These are phyloP conservation scores for Trametes polyzona DNA, from an alignment of 1,284 basidiomycete species.

Conservation along the genomic window DNA sequence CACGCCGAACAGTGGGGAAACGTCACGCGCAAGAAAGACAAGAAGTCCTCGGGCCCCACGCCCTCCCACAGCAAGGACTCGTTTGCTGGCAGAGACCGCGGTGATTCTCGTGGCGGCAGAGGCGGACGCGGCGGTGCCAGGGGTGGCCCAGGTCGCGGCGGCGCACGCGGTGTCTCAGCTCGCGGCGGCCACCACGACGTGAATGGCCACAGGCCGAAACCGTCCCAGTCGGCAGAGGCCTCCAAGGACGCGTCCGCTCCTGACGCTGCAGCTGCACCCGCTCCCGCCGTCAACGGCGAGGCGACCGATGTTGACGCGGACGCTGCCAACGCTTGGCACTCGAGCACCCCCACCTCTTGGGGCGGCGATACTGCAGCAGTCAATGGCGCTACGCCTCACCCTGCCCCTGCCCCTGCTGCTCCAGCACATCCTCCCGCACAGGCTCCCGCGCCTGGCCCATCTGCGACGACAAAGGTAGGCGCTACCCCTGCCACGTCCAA, in stretches of 20 bases:
- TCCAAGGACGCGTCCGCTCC: constrained; percentile 23
- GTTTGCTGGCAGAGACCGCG: constrained; percentile 45
- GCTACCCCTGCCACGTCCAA: constrained; percentile 72
- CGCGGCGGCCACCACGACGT: constrained; percentile 57
- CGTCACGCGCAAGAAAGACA: constrained; percentile 88
- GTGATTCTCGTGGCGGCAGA: constrained; percentile 65
- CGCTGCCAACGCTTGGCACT: constrained; percentile 29
- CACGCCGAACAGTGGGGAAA: constrained; percentile 84
- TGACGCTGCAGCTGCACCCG: constrained; percentile 24
- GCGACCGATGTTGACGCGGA: constrained; percentile 19
- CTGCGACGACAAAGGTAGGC: constrained; percentile 36
- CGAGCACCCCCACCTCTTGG: constrained; percentile 43
- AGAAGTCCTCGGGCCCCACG: constrained; percentile 51
- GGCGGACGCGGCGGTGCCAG: constrained; percentile 70
- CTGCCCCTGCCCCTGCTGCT: constrained; percentile 31
- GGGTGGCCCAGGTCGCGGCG: constrained; percentile 63
- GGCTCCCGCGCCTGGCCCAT: constrained; percentile 25
- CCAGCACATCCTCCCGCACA: constrained; percentile 20
- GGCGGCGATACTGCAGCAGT: constrained; percentile 40
- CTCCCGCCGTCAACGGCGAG: constrained; percentile 20
- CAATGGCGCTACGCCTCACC: constrained; percentile 38
- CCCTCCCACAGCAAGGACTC: constrained; percentile 53
- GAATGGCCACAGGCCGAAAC: constrained; percentile 48
- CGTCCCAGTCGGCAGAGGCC: constrained; percentile 29
- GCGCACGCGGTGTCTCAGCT: constrained; percentile 53